Conservation (phyloP, 306 rosid genomes). For the Dryas octopetala region DNA sequence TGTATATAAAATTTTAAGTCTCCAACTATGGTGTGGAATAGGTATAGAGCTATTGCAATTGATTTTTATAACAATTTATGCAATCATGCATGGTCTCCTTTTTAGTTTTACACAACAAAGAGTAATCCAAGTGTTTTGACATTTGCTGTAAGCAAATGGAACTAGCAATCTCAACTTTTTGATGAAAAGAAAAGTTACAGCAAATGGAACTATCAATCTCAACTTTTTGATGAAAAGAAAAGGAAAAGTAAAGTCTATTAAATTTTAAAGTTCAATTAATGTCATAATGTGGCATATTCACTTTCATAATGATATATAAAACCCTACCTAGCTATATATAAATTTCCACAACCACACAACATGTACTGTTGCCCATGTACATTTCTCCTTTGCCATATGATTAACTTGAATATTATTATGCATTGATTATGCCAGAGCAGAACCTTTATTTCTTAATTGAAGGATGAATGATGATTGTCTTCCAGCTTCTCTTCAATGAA, state of each 20-base stretch:
- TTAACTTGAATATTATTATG: background rate
- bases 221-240: background rate
- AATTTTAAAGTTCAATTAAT: background rate
- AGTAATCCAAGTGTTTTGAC: too few relatives aligned
- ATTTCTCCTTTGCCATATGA: background rate
- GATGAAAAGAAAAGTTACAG: background rate
- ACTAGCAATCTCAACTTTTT: background rate
- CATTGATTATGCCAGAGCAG: background rate
- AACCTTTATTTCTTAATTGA: background rate
- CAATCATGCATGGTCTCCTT: too few relatives aligned
- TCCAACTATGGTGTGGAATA: background rate
- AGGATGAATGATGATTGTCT: background rate
- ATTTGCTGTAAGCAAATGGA: background rate
- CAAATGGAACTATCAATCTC: background rate
- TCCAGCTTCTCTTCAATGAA: background rate
- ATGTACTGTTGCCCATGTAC: background rate
- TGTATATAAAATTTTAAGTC: background rate
- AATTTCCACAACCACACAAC: slow-evolving; percentile 9
- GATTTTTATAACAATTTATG: background rate
- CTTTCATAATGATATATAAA: background rate
- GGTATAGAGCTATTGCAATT: background rate
- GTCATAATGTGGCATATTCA: background rate
- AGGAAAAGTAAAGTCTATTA: background rate
- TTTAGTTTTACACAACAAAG: too few relatives aligned
- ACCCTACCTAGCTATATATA: background rate